Conservation (phyloP, 2,329 filamentous ascomycete species). For the Grosmannia penicillata region DNA sequence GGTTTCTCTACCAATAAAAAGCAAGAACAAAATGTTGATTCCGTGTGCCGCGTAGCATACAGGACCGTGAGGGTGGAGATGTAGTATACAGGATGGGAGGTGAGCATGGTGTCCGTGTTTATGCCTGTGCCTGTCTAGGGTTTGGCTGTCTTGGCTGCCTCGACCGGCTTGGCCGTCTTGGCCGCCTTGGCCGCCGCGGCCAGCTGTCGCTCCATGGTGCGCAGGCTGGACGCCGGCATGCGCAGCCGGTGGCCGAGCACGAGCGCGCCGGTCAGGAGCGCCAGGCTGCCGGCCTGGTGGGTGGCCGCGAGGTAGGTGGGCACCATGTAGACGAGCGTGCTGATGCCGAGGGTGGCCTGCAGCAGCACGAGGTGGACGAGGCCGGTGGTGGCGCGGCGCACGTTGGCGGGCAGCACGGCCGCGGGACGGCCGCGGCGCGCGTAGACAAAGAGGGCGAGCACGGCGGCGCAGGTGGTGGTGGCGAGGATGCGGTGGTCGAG, state of each 20-base stretch:
- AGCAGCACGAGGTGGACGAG: slow-evolving; percentile 69
- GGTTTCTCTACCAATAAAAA: no score
- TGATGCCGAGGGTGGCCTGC: slow-evolving; percentile 78
- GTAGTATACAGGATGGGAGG: background rate
- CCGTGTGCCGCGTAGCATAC: background rate
- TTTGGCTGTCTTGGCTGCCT: background rate
- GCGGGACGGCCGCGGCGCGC: slow-evolving; percentile 48
- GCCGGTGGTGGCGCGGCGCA: slow-evolving; percentile 56
- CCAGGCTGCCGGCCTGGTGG: slow-evolving; percentile 83
- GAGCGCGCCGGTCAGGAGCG: slow-evolving; percentile 67
- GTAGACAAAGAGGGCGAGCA: slow-evolving; percentile 71
- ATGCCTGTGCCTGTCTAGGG: no score
- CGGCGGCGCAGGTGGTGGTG: slow-evolving; percentile 69
- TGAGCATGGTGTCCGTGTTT: background rate
- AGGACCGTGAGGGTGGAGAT: background rate
- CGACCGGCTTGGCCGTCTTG: no score
- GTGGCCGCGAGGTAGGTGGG: slow-evolving; percentile 76
- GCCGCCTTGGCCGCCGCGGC: no score
- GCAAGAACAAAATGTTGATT: no score
- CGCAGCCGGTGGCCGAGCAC: slow-evolving; percentile 67
- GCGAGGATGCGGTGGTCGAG: slow-evolving; percentile 90
- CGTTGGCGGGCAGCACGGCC: slow-evolving; percentile 45
- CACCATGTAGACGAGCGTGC: slow-evolving; percentile 85
- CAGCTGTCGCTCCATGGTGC: slow-evolving; percentile 39
- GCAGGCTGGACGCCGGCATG: slow-evolving; percentile 51